Conservation (phyloP, 2,329 filamentous ascomycete genomes). For the Neocatenulostroma microsporum region DNA sequence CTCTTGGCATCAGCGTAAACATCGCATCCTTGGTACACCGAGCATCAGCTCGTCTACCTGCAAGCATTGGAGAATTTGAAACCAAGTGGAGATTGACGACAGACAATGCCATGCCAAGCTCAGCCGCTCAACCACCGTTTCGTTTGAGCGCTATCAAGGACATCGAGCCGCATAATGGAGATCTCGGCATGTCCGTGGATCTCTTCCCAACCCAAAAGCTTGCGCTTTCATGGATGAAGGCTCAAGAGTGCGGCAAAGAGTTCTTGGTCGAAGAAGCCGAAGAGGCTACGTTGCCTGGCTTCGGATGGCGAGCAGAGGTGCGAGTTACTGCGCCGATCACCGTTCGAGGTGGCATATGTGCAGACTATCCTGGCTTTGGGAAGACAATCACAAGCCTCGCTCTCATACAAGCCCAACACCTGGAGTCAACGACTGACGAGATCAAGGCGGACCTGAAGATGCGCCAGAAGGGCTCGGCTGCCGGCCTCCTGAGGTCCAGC, state of each 20-base stretch:
- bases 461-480: conserved; percentile 5
- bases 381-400: conserved; percentile 56
- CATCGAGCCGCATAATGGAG: conserved; percentile 3
- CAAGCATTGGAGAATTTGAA: background rate
- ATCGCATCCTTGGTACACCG: conserved; percentile 22
- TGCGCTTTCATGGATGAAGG: conserved; percentile 53
- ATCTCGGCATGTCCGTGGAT: conserved; percentile 24
- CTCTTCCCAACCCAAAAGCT: conserved; percentile 47
- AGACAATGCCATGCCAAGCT: background rate
- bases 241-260: conserved; percentile 45
- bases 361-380: conserved; percentile 58
- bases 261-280: conserved; percentile 51
- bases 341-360: conserved; percentile 54
- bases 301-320: conserved; percentile 50
- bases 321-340: conserved; percentile 33
- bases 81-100: conserved; percentile 22
- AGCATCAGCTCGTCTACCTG: conserved; percentile 16
- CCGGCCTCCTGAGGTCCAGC: conserved; percentile 38
- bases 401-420: conserved; percentile 44
- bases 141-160: conserved; percentile 8
- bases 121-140: too few relatives aligned
- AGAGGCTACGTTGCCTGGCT: conserved; percentile 42
- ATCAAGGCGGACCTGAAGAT: conserved; percentile 8
- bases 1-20: conserved; percentile 22
- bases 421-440: conserved; percentile 5